phyloP scores from a whole-genome alignment of 2,329 filamentous ascomycete species.

The Botrytis fabae region DNA sequence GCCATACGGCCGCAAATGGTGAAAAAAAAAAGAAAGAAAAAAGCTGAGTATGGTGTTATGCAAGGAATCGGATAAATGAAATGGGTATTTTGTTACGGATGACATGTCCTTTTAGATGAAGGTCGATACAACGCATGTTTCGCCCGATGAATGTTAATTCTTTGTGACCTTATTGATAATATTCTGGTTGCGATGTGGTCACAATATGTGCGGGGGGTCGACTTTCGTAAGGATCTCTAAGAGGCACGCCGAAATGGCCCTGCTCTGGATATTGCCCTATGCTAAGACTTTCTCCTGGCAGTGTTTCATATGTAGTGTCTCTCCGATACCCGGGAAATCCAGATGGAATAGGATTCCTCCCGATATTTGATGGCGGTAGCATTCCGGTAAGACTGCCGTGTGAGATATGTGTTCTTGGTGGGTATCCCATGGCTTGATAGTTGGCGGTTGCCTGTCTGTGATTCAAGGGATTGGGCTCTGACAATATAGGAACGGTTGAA shows the following conservation, averaged over 20 bases:
- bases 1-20: background rate
- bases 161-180: background rate
- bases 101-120: background rate
- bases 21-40: background rate
- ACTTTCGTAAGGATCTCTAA: conserved; percentile 13
- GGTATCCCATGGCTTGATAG: conserved; percentile 13
- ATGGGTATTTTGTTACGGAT: background rate
- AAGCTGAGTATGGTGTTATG: background rate
- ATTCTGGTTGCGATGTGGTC: conserved; percentile 14
- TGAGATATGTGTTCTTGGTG: conserved; percentile 6
- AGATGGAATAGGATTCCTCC: background rate
- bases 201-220: conserved; percentile 7
- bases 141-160: background rate
- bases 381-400: background rate
- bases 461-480: conserved; percentile 10
- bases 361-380: conserved; percentile 7
- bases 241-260: background rate
- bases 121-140: too few relatives aligned
- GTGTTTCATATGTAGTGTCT: conserved; percentile 7
- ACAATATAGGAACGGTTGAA: conserved; percentile 6
- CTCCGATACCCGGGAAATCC: conserved; percentile 9
- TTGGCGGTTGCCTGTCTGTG: background rate
- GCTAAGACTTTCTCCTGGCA: conserved; percentile 4
- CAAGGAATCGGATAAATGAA: background rate
- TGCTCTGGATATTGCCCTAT: conserved; percentile 16